These are phyloP conservation scores for Leucoagaricus sp. DNA, from an alignment of 1,284 basidiomycete species.

Conservation along the genomic window DNA sequence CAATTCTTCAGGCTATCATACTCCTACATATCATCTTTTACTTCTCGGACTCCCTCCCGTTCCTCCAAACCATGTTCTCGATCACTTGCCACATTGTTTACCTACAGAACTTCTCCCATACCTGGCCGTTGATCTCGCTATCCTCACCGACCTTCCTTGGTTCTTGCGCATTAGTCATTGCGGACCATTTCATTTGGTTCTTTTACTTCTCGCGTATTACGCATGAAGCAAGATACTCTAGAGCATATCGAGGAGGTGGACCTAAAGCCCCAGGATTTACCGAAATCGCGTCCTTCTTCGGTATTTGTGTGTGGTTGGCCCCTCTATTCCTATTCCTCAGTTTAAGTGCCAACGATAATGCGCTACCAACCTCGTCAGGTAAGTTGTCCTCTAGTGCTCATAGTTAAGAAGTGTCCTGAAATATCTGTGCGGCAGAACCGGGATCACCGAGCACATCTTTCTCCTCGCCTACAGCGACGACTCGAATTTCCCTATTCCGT, in stretches of 20 bases:
- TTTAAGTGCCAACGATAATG: constrained; percentile 93
- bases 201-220: constrained; percentile 83
- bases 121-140: constrained; percentile 91
- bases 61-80: constrained; percentile 75
- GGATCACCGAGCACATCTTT: constrained; percentile 35
- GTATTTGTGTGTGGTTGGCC: constrained; percentile 89
- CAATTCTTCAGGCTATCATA: constrained; percentile 81
- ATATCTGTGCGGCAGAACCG: constrained; percentile 35
- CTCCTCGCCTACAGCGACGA: constrained; percentile 26
- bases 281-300: constrained; percentile 93
- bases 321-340: constrained; percentile 92
- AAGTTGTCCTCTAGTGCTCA: constrained; percentile 11
- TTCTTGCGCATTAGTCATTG: constrained; percentile 81
- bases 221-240: constrained; percentile 48
- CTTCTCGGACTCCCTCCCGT: constrained; percentile 78
- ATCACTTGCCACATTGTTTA: constrained; percentile 85
- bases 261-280: constrained; percentile 65
- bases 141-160: constrained; percentile 80
- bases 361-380: constrained; percentile 68
- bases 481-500: constrained; percentile 61
- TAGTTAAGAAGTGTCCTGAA: neutral
- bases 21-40: constrained; percentile 76
- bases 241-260: constrained; percentile 42
- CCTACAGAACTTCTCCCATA: constrained; percentile 84
- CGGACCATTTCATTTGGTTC: constrained; percentile 94